phyloP scores from a whole-genome alignment of 371 early-diverging fungal species.

The Coemansia sp. region DNA sequence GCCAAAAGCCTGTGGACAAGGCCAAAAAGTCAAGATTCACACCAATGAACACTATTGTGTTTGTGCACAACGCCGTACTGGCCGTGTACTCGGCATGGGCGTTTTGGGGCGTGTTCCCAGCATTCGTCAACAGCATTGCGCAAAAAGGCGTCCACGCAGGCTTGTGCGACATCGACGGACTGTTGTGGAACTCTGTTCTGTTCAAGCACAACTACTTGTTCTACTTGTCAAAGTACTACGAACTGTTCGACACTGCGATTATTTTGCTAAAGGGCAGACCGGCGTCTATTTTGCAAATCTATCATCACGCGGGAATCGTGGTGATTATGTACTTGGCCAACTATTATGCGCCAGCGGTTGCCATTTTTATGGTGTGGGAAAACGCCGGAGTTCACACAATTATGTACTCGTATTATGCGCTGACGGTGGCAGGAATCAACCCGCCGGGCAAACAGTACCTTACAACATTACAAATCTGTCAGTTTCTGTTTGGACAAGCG shows the following conservation, averaged over 20 bases:
- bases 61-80: conserved; percentile 71
- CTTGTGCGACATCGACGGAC: conserved; percentile 64
- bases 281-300: conserved; percentile 77
- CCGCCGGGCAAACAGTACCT: conserved; percentile 78
- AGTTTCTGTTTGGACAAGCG: conserved; percentile 71
- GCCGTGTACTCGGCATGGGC: conserved; percentile 72
- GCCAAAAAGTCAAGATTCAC: conserved; percentile 11
- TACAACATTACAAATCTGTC: conserved; percentile 81
- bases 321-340: conserved; percentile 69
- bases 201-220: conserved; percentile 13
- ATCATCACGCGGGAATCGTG: conserved; percentile 87
- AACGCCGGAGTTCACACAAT: conserved; percentile 87
- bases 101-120: conserved; percentile 63
- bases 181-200: conserved; percentile 62
- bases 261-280: conserved; percentile 74
- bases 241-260: conserved; percentile 80
- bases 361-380: conserved; percentile 81
- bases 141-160: conserved; percentile 44
- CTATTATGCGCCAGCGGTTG: conserved; percentile 65
- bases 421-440: conserved; percentile 66
- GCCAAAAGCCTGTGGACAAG: not conserved
- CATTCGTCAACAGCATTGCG: conserved; percentile 55
- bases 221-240: conserved; percentile 84
- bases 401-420: conserved; percentile 86
- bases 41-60: conserved; percentile 55